Evolutionary conservation across 1,284 basidiomycete species (phyloP).

Genomic region (Sanghuangporus baumii): DNA sequence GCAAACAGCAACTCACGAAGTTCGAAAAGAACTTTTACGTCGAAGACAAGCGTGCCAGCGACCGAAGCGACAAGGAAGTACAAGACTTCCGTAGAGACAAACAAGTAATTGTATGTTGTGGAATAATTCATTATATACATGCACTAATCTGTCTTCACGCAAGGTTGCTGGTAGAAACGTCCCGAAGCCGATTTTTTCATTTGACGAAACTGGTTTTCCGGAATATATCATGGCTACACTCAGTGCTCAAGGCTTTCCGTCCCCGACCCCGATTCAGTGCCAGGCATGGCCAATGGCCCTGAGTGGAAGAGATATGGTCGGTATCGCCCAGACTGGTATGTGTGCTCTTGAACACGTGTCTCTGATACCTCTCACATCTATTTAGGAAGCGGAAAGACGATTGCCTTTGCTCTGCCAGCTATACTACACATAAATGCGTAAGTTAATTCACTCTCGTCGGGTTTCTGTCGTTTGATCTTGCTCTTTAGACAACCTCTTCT

Average conservation of each 20-base stretch:
- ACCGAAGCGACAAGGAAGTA: slow-evolving; percentile 80
- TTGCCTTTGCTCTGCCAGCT: slow-evolving; percentile 95
- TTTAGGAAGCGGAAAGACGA: slow-evolving; percentile 82
- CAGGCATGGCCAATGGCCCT: slow-evolving; percentile 99
- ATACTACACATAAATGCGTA: slow-evolving; percentile 99
- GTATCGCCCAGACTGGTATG: slow-evolving; percentile 91
- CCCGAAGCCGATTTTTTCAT: slow-evolving; percentile 86
- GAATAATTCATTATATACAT: slow-evolving; percentile 1
- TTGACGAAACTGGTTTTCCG: slow-evolving; percentile 94
- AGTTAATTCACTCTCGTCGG: slow-evolving; percentile 27
- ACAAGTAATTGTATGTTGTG: slow-evolving; percentile 72
- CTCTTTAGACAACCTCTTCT: slow-evolving; percentile 79
- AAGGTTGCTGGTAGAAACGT: slow-evolving; percentile 86
- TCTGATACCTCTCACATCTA: not conserved
- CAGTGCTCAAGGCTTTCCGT: slow-evolving; percentile 85
- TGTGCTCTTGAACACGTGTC: not conserved
- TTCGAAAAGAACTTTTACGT: slow-evolving; percentile 98
- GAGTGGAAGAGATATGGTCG: slow-evolving; percentile 92
- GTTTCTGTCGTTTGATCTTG: slow-evolving; percentile 13
- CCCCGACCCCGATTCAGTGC: slow-evolving; percentile 94
- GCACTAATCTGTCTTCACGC: slow-evolving; percentile 7
- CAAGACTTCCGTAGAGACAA: slow-evolving; percentile 81
- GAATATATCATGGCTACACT: slow-evolving; percentile 95
- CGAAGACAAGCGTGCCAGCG: slow-evolving; percentile 83
- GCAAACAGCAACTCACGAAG: slow-evolving; percentile 61